Evolutionary conservation across 202 grass and related monocot species (phyloP).

Genomic region (Carex sylvatica): DNA sequence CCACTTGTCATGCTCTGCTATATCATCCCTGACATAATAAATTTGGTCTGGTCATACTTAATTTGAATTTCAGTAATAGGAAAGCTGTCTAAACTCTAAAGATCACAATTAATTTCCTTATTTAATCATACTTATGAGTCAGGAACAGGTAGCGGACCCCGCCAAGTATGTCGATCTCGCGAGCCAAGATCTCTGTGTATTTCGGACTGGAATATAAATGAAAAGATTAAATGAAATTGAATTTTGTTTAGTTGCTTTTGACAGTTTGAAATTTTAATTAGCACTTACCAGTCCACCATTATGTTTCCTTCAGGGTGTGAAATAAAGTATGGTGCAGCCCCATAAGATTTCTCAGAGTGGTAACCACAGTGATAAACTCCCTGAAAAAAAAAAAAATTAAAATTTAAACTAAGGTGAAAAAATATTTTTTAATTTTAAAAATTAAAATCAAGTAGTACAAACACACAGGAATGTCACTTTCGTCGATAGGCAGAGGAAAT

Average conservation of each 20-base stretch:
- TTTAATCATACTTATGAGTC: constrained; percentile 67
- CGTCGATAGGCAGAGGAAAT: constrained; percentile 69
- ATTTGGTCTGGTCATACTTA: constrained; percentile 2
- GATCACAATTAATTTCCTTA: constrained; percentile 1
- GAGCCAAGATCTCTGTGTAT: constrained; percentile 51
- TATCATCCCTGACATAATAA: constrained; percentile 59
- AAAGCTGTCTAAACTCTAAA: constrained; percentile 9
- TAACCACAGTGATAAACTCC: constrained; percentile 89
- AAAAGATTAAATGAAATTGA: constrained; percentile 8
- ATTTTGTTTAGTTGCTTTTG: not conserved
- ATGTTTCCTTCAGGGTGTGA: constrained; percentile 82
- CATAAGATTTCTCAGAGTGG: constrained; percentile 59
- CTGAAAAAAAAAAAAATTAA: constrained; percentile 33
- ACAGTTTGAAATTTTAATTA: constrained; percentile 28
- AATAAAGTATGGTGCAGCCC: constrained; percentile 75
- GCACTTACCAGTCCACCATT: constrained; percentile 77
- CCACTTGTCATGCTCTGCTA: constrained; percentile 89
- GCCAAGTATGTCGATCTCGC: constrained; percentile 63
- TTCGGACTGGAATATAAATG: constrained; percentile 53
- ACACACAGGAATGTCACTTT: constrained; percentile 47
- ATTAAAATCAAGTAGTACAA: not conserved
- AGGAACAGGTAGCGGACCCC: constrained; percentile 80
- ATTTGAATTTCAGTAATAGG: not conserved
- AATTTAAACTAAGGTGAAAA: not conserved
- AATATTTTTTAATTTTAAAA: not conserved